Base-by-base conservation (phyloP, 2,329 filamentous ascomycete species). In the Arthrobotrys pseudoclavata region DNA sequence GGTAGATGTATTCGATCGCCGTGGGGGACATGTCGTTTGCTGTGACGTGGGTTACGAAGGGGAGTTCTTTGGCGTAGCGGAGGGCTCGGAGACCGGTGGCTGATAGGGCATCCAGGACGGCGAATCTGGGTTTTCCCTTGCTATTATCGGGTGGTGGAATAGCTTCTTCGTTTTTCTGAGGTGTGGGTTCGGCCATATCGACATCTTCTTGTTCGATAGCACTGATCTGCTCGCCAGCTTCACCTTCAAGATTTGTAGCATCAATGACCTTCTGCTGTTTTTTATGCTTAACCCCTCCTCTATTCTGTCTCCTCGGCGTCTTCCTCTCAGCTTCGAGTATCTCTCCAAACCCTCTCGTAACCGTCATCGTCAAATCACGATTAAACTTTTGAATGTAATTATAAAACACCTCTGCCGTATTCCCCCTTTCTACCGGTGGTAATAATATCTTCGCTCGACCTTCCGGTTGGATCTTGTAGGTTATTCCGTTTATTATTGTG, bases 301-400 rank as follows among this genome's bases (percentile, higher is more conserved):
- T 62, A 37, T 85, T 80, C 82, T 86, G 84, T 81, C 79, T 85
- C 82, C 82, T 86, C 83, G 82, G 9, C 69, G 79, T 82, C 70
- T 84, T 84, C 74, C 84, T 85, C 81, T 84, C 85, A 37, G 87
- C 85, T 18, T 89, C 82, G 3, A 88, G 81, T 34, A 93, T 89
- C 80, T 96, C 90, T 0, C 92, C 93, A 83, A 95, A 97, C 0
- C 92, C 92, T 82, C 92, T 93, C 83, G 99, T 97, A 0, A 93
- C 93, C 13, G 99, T 87, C 26, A 97, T 93, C 77, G 93, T 97
- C 80, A 99, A 85, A 83, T 99, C 96, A 55, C 96, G 91, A 84
- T 99, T 99, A 87, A 98, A 99, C 83, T 99, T 96, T 83, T 99
- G 96, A 68, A 99, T 97, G 0, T 96, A 95, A 81, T 99, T 99